These are phyloP conservation scores for Intubia oerlemansii DNA, from an alignment of 2,329 filamentous ascomycete genomes.

Conservation along the genomic window DNA sequence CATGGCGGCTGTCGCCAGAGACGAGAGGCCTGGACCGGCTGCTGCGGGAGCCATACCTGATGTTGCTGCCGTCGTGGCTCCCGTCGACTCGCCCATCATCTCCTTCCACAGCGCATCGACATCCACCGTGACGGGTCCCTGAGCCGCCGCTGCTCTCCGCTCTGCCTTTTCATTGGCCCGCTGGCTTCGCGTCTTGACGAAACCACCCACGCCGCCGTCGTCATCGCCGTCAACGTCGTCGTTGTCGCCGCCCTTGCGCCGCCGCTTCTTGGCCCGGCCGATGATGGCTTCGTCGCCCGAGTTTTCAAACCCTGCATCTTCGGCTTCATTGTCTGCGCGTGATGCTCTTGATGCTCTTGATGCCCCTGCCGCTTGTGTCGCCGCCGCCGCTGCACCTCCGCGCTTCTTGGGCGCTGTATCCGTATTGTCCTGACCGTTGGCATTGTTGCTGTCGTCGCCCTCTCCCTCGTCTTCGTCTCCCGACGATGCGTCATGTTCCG, in stretches of 20 bases:
- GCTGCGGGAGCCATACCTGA: neutral
- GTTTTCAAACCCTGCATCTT: slow-evolving; percentile 35
- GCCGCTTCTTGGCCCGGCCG: slow-evolving; percentile 33
- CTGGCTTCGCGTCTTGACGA: slow-evolving; percentile 55
- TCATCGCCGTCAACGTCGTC: slow-evolving; percentile 33
- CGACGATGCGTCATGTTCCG: slow-evolving; percentile 22
- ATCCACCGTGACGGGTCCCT: slow-evolving; percentile 43
- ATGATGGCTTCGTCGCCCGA: slow-evolving; percentile 57
- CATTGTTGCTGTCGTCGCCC: slow-evolving; percentile 5
- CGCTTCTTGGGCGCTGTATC: neutral
- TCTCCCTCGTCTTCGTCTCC: slow-evolving; percentile 23
- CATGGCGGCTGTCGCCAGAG: slow-evolving; percentile 4
- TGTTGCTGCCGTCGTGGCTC: neutral
- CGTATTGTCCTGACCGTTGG: too few species aligned
- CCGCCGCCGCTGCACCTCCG: neutral
- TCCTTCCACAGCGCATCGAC: slow-evolving; percentile 50
- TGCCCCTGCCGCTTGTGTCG: too few species aligned
- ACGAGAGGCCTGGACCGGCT: slow-evolving; percentile 1
- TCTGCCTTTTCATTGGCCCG: slow-evolving; percentile 42
- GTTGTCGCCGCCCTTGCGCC: slow-evolving; percentile 21
- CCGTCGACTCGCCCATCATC: slow-evolving; percentile 32
- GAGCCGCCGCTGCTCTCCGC: slow-evolving; percentile 26
- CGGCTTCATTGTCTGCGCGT: slow-evolving; percentile 3
- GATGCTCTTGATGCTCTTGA: too few species aligned
- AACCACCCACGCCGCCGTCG: slow-evolving; percentile 35